These are phyloP conservation scores for Pelargonium fulgidum DNA, from an alignment of 441 rosid species.

Conservation along the genomic window DNA sequence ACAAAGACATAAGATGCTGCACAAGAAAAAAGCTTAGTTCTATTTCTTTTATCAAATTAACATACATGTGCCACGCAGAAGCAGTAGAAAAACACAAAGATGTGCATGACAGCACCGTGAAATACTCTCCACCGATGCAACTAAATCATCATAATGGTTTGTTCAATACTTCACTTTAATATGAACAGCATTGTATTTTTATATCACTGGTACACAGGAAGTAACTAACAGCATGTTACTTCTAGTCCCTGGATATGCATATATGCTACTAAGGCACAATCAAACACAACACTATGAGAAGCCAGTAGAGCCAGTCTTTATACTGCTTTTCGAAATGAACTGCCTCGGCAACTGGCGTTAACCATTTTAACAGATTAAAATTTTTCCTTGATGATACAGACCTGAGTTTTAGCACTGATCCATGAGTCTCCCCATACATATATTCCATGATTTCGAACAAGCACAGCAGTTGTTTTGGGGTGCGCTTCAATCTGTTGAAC, in stretches of 20 bases:
- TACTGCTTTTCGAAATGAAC: neutral
- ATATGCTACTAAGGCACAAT: neutral
- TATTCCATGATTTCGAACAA: conserved; percentile 92
- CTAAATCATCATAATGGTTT: too few relatives aligned
- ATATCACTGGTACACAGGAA: neutral
- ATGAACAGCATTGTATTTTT: neutral
- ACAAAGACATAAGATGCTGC: neutral
- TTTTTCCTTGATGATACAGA: conserved; percentile 28
- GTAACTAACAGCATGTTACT: neutral
- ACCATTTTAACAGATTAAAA: conserved; percentile 9
- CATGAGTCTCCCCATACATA: conserved; percentile 97
- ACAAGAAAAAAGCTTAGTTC: too few relatives aligned
- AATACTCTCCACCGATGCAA: too few relatives aligned
- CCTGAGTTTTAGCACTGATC: conserved; percentile 99
- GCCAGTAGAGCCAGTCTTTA: neutral
- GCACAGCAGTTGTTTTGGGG: conserved; percentile 94
- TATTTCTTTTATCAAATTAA: too few relatives aligned
- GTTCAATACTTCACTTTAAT: too few relatives aligned
- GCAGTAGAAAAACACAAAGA: too few relatives aligned
- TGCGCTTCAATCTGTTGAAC: conserved; percentile 64
- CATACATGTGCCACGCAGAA: too few relatives aligned
- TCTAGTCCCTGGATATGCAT: too few relatives aligned
- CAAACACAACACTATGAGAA: neutral
- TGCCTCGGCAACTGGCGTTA: neutral
- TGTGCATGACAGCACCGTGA: too few relatives aligned